Base-by-base conservation (phyloP, 208 protist genomes). In the Balamuthia mandrillaris region DNA sequence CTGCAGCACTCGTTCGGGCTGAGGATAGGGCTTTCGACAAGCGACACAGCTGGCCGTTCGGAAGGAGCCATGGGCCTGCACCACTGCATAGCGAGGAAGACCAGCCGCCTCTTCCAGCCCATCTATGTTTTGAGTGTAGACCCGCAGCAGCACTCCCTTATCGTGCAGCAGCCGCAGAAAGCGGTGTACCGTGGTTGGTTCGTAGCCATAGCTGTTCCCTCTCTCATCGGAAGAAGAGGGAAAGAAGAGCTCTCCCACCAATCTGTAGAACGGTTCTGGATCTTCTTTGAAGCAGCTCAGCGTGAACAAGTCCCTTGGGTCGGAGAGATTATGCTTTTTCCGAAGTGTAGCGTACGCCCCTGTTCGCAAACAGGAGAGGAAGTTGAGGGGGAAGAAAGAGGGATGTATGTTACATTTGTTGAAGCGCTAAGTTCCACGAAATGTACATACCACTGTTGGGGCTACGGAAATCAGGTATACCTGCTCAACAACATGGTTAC, bases 381-480 rank as follows among this genome's bases (percentile, higher is more conserved):
- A 98, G n/a, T 96, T 92, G 27, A 94, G 94, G 0, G 90, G 86
- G 2, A 95, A 95, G 33, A 95, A 90, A 16, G 95, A 89, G 16
- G 98, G 90, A 56, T 97, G 91, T 88, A 96, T 97, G 86, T 97
- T 95, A n/a, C n/a, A n/a, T n/a, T n/a, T n/a, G n/a, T n/a, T n/a
- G n/a, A n/a, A n/a, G n/a, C n/a, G n/a, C n/a, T n/a, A n/a, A n/a
- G n/a, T n/a, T n/a, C n/a, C 95, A 89, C 54, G 97, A 92, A 68
- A 86, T 84, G 83, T 98, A 98, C 12, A 98, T 87, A n/a, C 97
- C 96, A 3, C 89, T 96, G 29, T 88, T 87, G 3, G 95, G 95
- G 3, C 96, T 95, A 61, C 97, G 92, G 56, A 91, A 91, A 21
- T 91, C 88, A n/a, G 88, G 88, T 16, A 91, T 91, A 33, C 88